Conservation (phyloP, 108 stramenopile genomes). For the Bacterosira constricta region DNA sequence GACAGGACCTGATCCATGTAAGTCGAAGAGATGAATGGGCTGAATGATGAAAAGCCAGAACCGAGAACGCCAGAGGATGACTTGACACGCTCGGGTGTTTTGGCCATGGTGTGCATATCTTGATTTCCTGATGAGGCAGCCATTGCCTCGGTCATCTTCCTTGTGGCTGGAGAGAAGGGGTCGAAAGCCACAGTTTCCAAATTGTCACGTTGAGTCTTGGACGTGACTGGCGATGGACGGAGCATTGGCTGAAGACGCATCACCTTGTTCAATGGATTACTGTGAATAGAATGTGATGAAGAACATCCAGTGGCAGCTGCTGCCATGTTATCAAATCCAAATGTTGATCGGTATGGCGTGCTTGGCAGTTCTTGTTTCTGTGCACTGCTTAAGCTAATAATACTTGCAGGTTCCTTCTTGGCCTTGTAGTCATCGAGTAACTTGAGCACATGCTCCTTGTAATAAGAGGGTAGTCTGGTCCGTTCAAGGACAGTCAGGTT, state of each 20-base stretch:
- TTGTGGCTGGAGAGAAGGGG: constrained; percentile 23
- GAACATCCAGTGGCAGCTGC: neutral
- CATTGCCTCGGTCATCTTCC: constrained; percentile 1
- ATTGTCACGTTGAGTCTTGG: constrained; percentile 28
- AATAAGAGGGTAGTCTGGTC: constrained; percentile 50
- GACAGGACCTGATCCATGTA: constrained; percentile 13
- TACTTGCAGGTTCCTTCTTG: neutral
- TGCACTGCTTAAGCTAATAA: neutral
- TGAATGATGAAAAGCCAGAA: constrained; percentile 28
- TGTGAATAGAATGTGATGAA: neutral
- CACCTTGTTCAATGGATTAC: constrained; percentile 10
- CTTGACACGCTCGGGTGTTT: neutral
- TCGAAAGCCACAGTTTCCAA: constrained; percentile 13
- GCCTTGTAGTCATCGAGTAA: constrained; percentile 25
- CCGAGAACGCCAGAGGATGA: constrained; percentile 1
- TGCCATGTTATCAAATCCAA: neutral
- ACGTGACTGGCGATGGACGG: constrained; percentile 32
- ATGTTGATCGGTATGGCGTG: neutral
- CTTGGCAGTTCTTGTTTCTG: neutral
- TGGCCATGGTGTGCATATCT: neutral
- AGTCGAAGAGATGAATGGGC: constrained; percentile 40
- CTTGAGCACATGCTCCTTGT: constrained; percentile 20
- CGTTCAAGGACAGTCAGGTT: constrained; percentile 64
- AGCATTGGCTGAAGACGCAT: constrained; percentile 23
- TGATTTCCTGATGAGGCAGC: neutral